Evolutionary conservation across 1,139 yeast genomes (phyloP).

Genomic region (Nakaseomyces glabratus): DNA sequence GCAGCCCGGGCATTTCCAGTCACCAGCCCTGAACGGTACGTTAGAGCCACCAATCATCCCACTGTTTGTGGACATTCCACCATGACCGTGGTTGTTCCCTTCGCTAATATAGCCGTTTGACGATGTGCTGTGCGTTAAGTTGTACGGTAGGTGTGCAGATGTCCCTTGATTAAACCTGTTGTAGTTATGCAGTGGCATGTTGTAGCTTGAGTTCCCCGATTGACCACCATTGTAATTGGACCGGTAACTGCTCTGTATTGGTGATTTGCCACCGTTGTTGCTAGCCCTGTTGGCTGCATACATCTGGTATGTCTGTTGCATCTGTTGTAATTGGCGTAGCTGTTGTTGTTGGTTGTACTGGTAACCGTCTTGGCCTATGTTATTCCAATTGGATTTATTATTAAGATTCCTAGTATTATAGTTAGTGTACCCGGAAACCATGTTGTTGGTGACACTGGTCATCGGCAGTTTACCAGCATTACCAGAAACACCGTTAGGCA

Average conservation of each 20-base stretch:
- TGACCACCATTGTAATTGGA: neutral
- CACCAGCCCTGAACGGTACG: constrained; percentile 94
- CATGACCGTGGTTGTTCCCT: constrained; percentile 10
- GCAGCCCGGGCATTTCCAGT: constrained; percentile 85
- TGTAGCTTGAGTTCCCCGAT: constrained; percentile 10
- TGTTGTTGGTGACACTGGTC: constrained; percentile 12
- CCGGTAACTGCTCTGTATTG: neutral
- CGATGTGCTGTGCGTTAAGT: neutral
- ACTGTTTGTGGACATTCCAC: constrained; percentile 11
- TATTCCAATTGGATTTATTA: constrained; percentile 2
- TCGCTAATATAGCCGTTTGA: constrained; percentile 11
- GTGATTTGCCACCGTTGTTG: neutral
- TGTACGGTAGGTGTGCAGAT: neutral
- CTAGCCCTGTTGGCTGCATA: constrained; percentile 1
- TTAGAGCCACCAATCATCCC: constrained; percentile 28
- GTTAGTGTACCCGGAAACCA: constrained; percentile 10
- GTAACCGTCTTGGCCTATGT: neutral
- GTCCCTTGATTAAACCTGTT: neutral
- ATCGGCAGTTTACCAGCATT: constrained; percentile 24
- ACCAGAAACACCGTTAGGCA: constrained; percentile 39
- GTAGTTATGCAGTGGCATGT: constrained; percentile 9
- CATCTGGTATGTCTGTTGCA: constrained; percentile 5
- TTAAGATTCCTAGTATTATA: constrained; percentile 1
- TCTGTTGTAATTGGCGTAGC: neutral
- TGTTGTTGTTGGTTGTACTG: constrained; percentile 4